Percentiles rank a stretch among this genome's conserved stretches.
phyloP scores from a whole-genome alignment of 208 protist genomes.

The Tritrichomonas musculus region DNA sequence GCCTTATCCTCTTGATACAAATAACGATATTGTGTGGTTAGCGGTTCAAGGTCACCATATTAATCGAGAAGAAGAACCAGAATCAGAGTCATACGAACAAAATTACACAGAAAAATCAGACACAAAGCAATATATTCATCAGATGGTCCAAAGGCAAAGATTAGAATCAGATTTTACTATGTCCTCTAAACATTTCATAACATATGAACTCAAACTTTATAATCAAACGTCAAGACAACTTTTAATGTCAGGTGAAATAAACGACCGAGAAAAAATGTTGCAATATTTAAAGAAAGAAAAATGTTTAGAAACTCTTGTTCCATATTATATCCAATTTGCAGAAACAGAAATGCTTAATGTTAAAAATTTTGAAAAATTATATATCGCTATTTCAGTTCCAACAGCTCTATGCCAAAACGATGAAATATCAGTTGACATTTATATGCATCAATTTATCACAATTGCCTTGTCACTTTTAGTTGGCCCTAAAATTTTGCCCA shows the following conservation, averaged over 20 bases:
- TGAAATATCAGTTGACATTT: not conserved
- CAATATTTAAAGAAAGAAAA: not conserved
- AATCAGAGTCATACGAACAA: not conserved
- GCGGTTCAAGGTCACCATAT: not conserved
- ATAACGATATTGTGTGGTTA: not conserved
- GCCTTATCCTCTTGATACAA: not conserved
- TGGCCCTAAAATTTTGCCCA: too few species aligned
- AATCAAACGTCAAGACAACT: not conserved
- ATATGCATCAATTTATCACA: not conserved
- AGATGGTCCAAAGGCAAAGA: not conserved
- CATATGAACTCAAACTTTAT: not conserved
- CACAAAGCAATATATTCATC: too few species aligned
- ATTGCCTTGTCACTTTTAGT: not conserved
- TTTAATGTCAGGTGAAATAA: not conserved
- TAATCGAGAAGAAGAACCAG: not conserved
- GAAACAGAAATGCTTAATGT: not conserved
- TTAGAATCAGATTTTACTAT: too few species aligned
- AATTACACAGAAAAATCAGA: too few species aligned
- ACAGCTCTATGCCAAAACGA: not conserved
- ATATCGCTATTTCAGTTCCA: not conserved
- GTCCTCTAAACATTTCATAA: not conserved
- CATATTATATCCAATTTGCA: slow-evolving; percentile 1
- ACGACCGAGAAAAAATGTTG: not conserved
- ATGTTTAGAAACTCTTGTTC: not conserved
- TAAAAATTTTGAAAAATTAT: not conserved